Base-by-base conservation (phyloP, 805 yeast genomes). In the Maudiozyma turicensis region DNA sequence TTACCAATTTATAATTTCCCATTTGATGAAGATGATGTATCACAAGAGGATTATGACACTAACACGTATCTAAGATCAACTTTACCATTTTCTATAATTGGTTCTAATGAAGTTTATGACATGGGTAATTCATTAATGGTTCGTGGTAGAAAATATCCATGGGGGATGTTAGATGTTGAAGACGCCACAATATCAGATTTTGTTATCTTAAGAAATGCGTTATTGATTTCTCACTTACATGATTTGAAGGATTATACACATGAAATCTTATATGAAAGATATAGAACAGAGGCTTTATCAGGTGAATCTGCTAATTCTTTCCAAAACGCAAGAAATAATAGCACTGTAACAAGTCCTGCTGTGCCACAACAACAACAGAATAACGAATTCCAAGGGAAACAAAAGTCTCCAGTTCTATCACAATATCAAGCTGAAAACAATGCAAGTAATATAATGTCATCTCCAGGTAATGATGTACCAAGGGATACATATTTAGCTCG, bases 181-280 rank as follows among this genome's bases (percentile, higher is more conserved):
- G 80, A 82, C 65, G 82, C 90, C 34, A 83, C 82, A 48, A 75
- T 78, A 53, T 83, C 88, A 54, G 96, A 89, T 67, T 85, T 89
- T 63, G 78, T 86, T 42, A 77, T 85, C 40, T 74, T 89, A 65
- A 81, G 89, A 65, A 87, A 86, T 60, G 79, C 89, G 4, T 71
- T 89, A 51, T 76, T 89, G 60, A 84, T 86, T 59, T 81, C 93
- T 14, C 96, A 88, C 68, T 75, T 89, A 67, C 82, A 82, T 63
- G 96, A 89, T 63, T 80, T 89, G 67, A 87, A 87, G 69, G 96
- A 89, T 59, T 75, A 78, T 60, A 89, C 97, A 7, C 95, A 86
- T 64, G 95, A 88, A 64, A 76, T 82, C 40, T 71, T 89, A 54
- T 89, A 89, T 66, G 97, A 89, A 67, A 82, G 81, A 63, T 89